Evolutionary conservation across 2,329 filamentous ascomycete species (phyloP), one percentile per base, ranked within the genome.

Genomic region (Alternaria brassicicola): DNA sequence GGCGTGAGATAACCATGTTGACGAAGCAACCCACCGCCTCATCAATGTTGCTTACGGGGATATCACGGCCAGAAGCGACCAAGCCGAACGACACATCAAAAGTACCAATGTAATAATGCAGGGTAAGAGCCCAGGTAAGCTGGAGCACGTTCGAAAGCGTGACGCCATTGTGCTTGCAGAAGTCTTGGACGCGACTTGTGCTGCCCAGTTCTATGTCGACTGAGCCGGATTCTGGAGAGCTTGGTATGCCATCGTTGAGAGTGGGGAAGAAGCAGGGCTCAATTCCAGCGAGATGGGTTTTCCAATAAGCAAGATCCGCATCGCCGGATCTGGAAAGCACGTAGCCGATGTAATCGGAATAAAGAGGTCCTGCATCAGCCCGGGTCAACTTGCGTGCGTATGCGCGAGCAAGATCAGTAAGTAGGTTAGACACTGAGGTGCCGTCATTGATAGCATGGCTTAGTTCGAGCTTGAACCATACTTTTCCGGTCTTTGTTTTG

Each of bases 1-100:
- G 74, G 6, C 81, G 79, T 57, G 80, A 84, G 43, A 84, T 80
- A 3, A 86, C 77, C 79, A 86, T 85, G 52, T 84, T 85, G 57
- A 86, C 82, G 46, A 85, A 83, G 9, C 80, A 77, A 0, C 85
- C 85, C 10, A 83, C 78, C 2, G 83, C 79, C 3, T 81, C 75
- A 2, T 81, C 76, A 10, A 86, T 81, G 1, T 79, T 78, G 2
- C 77, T 71, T 1, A 87, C 74, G 1, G 82, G 79, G 4, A 81
- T 77, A 58, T 86, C 84, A 13, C 85, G 78, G 2, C 85, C 85
- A 0, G 83, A 83, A 3, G 83, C 70, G 0, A 85, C 78, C 54
- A 85, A 83, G 1, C 84, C 85, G 58, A 86, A 86, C 28, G 80
- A 83, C 0, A 85, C 78, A 38, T 84, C 80, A 3, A 76, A 73